Base-by-base conservation (phyloP, 345 rosid species). In the Gossypium herbaceum region DNA sequence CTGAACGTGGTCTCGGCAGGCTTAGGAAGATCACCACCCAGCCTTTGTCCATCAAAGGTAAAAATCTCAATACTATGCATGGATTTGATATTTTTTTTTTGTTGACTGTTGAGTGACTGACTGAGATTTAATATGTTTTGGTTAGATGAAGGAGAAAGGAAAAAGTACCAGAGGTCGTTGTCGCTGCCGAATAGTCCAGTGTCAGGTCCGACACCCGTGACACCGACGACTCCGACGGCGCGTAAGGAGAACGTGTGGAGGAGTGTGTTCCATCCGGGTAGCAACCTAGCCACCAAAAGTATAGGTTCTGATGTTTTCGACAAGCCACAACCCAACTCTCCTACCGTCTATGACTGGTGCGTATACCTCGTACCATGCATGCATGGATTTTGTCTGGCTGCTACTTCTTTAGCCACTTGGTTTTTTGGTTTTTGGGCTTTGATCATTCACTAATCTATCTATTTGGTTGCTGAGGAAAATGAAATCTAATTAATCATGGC, bases 281-380 rank as follows among this genome's bases (percentile, higher is more conserved):
- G 98, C 84, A 92, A 94, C 87, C 87, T 89, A 4, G 93, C 94
- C 16, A 94, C 97, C 43, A 89, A 13, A 84, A 77, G 79, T 17
- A 81, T 87, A n/a, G 97, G 98, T 0, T 83, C 87, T 12, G 80
- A 87, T 58, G 69, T 87, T 50, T 92, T 91, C 34, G 98, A 94
- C 82, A 89, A 85, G 84, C 97, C 76, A 6, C 89, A 89, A 57
- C 87, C 98, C 0, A 92, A 94, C 85, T 84, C 98, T 34, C 98
- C 98, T 52, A 87, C 98, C 16, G 94, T 91, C 64, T 94, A 94
- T 67, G 98, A 94, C 90, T 94, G 98, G 98, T 94, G 78, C 50
- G 62, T 69, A 34, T 34, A 45, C 57, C 17, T 4, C 4, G 1
- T 7, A 0, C 62, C 2, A 63, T 57, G n/a, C 74, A 16, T 79